Evolutionary conservation across 2,329 filamentous ascomycete species (phyloP), one percentile per base, ranked within the genome.

Genomic region (Teratosphaeria gauchensis): DNA sequence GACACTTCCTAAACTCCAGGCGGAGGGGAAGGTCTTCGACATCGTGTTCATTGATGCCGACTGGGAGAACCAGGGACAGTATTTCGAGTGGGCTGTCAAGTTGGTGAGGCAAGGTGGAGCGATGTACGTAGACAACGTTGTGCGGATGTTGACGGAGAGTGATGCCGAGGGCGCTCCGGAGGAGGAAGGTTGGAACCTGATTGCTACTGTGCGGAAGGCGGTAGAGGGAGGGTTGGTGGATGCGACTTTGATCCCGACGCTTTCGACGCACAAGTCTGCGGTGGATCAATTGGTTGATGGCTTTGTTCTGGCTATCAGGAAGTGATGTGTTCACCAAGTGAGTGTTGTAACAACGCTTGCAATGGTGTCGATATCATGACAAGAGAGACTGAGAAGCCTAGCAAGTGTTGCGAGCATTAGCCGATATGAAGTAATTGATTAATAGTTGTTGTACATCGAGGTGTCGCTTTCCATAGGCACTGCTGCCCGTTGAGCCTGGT

Each of bases 1-100:
- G 24, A 55, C 66, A 3, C 59, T 67, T 11, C 61, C 61, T 4
- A 42, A 59, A 56, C 57, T 68, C 14, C 56, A 42, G 3, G 52
- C 56, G 14, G 56, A 65, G 21, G 59, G 56, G 28, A 55, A 58
- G 53, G 54, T 52, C 32, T 67, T 65, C 51, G 65, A 66, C 46
- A 9, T 54, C 31, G 61, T 65, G n/a, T 67, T 66, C 51, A 64
- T 68, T 42, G 66, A 66, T 57, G 65, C 65, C 12, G 59, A 64
- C 2, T 52, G 51, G 51, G 64, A 62, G 16, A 42, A 65, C 11
- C 63, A 66, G 57, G 35, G 19, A 7, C 35, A 59, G 33, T 67
- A 68, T 53, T 65, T 67, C 30, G 62, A 67, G 21, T 62, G 59
- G 60, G 65, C 63, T 3, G 61, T 66, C 4, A 59, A 59, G 55